Evolutionary conservation across 768 basidiomycete genomes (phyloP).

Genomic region (Austroboletus eburneus): DNA sequence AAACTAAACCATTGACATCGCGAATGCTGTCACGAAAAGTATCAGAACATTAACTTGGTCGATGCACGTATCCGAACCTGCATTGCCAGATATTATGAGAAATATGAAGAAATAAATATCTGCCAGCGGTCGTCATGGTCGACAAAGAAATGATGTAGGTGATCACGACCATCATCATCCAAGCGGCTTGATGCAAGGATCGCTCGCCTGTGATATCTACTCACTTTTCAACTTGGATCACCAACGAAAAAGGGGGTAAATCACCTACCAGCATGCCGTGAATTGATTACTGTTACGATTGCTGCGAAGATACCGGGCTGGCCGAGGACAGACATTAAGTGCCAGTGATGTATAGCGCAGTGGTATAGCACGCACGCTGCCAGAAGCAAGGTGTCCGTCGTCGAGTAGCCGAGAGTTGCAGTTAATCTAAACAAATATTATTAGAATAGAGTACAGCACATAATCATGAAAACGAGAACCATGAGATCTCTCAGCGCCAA

Average conservation of each 20-base stretch:
- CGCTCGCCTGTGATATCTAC: slow-evolving; percentile 58
- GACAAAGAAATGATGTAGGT: slow-evolving; percentile 59
- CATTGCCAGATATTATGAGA: slow-evolving; percentile 57
- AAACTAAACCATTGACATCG: slow-evolving; percentile 57
- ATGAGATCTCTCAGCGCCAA: slow-evolving; percentile 56
- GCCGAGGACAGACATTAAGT: neutral
- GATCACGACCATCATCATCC: slow-evolving; percentile 59
- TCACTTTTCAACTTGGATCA: neutral
- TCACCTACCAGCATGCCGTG: slow-evolving; percentile 48
- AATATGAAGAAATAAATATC: slow-evolving; percentile 64
- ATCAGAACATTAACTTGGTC: too few species aligned
- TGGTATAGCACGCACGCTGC: slow-evolving; percentile 44
- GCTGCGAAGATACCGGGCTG: slow-evolving; percentile 57
- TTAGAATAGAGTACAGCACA: slow-evolving; percentile 48
- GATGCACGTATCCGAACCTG: slow-evolving; percentile 25
- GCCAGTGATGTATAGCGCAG: neutral
- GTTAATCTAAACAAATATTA: slow-evolving; percentile 40
- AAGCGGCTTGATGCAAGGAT: slow-evolving; percentile 53
- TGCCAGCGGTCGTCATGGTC: slow-evolving; percentile 45
- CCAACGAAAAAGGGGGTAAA: neutral
- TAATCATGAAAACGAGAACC: slow-evolving; percentile 49
- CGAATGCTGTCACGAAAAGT: slow-evolving; percentile 28
- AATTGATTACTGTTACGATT: slow-evolving; percentile 47
- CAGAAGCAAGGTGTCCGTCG: slow-evolving; percentile 54
- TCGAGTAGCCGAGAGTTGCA: slow-evolving; percentile 57